Evolutionary conservation across 441 rosid species (phyloP), one percentile per base, ranked within the genome.

Genomic region (Cnidoscolus chayamansa): DNA sequence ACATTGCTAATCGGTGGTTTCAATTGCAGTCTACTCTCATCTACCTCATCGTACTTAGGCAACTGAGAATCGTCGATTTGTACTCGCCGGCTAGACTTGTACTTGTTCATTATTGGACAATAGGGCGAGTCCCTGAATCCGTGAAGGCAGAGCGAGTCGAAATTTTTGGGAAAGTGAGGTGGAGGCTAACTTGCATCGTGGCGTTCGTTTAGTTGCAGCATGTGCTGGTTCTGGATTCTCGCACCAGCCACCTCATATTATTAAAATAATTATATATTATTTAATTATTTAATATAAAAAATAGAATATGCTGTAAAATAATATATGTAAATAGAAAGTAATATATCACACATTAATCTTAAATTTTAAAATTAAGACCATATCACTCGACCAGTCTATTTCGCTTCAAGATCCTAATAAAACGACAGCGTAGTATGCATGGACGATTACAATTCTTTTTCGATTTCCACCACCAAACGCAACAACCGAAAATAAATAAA

Each of bases 61-160:
- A 25, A 25, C 25, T 25, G 25, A 25, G 25, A 25, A 40, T 73
- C 90, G 57, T 85, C 87, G 76, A 83, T 80, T 76, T 80, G 87
- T 71, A 88, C 91, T 63, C 89, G 88, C 69, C 84, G 76, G 67
- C 67, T 75, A 4, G 78, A 65, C 72, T 73, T 81, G 77, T 61
- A 72, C 63, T 82, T 78, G 68, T 70, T 80, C 90, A 85, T 87
- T 51, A 63, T 70, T 15, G 12, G 55, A 30, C 13, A 67, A 58
- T 19, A 65, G 17, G 77, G 61, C 80, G 74, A 79, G 72, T 83
- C 79, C 3, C 12, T 7, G 65, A 64, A 58, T 67, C 78, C 75
- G 61, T 40, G 45, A 40, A 40, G 45, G 45, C 45, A 3, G 6
- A 40, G 45, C 7, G 45, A 40, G 45, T 60, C 51, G 19, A 10